A percentile compares a stretch with the other conserved stretches of the same genome.
phyloP scores from a whole-genome alignment of 768 basidiomycete genomes.

The Cantharellus anzutake region DNA sequence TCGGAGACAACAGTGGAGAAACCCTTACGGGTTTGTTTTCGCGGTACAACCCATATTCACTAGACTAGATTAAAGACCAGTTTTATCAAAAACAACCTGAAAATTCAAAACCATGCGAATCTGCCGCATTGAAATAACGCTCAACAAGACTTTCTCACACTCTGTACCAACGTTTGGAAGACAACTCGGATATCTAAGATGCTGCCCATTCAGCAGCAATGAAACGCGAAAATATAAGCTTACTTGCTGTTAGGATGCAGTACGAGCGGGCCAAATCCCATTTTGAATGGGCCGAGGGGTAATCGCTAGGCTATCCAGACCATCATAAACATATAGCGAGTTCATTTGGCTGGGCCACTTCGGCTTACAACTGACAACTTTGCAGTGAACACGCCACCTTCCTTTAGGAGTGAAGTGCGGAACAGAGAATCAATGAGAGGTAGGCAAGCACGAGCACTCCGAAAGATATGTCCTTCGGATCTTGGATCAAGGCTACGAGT shows the following conservation, averaged over 20 bases:
- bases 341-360: background rate
- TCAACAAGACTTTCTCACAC: conserved; percentile 90
- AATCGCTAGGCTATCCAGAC: conserved; percentile 58
- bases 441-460: too few relatives aligned
- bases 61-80: conserved; percentile 27
- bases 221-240: too few relatives aligned
- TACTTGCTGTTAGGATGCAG: conserved; percentile 91
- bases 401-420: conserved; percentile 36
- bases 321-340: background rate
- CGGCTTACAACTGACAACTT: conserved; percentile 71
- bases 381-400: conserved; percentile 88
- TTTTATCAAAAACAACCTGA: background rate
- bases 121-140: conserved; percentile 92
- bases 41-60: conserved; percentile 88
- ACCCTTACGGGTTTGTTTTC: conserved; percentile 49
- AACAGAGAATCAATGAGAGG: too few relatives aligned
- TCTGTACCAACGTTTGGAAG: conserved; percentile 94
- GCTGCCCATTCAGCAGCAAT: background rate
- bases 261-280: conserved; percentile 94
- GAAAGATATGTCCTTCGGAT: conserved; percentile 88
- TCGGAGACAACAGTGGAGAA: background rate
- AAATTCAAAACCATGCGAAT: conserved; percentile 23
- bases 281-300: conserved; percentile 98
- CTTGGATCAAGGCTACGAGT: conserved; percentile 52
- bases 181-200: conserved; percentile 82